A percentile compares a stretch with the other conserved stretches of the same genome.
phyloP scores from a whole-genome alignment of 768 basidiomycete genomes.

The Collybiopsis luxurians region DNA sequence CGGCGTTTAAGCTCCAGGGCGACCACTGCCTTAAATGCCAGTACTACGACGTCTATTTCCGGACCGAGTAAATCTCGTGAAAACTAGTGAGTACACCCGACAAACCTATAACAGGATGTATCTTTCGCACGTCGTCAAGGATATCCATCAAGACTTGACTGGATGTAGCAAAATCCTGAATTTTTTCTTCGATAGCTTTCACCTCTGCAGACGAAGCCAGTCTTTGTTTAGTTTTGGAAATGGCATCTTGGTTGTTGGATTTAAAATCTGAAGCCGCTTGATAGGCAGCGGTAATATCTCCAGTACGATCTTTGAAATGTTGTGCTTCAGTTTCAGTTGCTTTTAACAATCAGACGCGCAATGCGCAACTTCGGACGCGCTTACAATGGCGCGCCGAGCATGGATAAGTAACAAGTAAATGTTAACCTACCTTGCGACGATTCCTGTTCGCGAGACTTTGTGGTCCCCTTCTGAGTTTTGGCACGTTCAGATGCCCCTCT shows the following conservation, averaged over 20 bases:
- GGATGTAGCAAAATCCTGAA: neutral
- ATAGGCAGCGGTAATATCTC: neutral
- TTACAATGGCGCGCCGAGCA: too few relatives aligned
- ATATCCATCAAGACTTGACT: constrained; percentile 1
- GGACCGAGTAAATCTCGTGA: neutral
- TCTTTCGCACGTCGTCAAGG: neutral
- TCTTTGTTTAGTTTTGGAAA: neutral
- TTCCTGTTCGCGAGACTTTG: too few relatives aligned
- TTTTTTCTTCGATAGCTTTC: constrained; percentile 3
- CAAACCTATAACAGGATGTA: constrained; percentile 4
- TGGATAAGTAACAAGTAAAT: too few relatives aligned
- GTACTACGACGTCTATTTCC: constrained; percentile 26
- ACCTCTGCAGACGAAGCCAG: neutral
- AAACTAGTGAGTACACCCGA: neutral
- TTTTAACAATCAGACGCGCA: too few relatives aligned
- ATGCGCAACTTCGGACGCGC: too few relatives aligned
- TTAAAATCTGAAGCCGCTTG: neutral
- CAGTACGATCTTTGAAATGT: neutral
- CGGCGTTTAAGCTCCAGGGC: constrained; percentile 35
- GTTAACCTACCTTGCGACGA: too few relatives aligned
- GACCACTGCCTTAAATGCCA: constrained; percentile 38
- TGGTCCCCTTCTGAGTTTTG: too few relatives aligned
- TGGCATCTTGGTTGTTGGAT: neutral
- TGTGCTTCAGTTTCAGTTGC: too few relatives aligned
- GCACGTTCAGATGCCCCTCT: too few relatives aligned